These are phyloP conservation scores for Colletotrichum eleusines DNA, from an alignment of 2,329 filamentous ascomycete species.

Conservation along the genomic window DNA sequence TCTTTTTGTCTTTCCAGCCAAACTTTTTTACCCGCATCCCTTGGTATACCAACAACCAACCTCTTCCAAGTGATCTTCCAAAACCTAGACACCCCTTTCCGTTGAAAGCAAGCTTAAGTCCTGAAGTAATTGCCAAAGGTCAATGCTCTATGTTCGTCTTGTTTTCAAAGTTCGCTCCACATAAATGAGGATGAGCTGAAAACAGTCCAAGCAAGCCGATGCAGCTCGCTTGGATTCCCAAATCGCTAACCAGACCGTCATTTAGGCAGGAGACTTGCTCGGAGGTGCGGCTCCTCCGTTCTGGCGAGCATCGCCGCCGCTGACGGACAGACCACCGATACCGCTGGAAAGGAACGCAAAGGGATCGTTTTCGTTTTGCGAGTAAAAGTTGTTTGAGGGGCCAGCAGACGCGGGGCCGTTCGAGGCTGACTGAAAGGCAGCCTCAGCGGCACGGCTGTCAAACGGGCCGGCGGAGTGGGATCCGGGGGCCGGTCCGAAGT, in stretches of 20 bases:
- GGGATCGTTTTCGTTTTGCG: constrained; percentile 76
- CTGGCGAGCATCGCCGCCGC: constrained; percentile 72
- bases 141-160: constrained; percentile 60
- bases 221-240: constrained; percentile 45
- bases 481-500: constrained; percentile 80
- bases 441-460: constrained; percentile 92
- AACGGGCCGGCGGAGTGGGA: constrained; percentile 89
- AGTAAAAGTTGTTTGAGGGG: constrained; percentile 78
- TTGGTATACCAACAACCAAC: constrained; percentile 46
- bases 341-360: constrained; percentile 84
- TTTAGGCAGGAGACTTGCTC: constrained; percentile 71
- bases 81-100: constrained; percentile 54
- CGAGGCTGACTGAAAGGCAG: constrained; percentile 90
- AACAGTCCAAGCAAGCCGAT: constrained; percentile 47
- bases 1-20: constrained; percentile 58
- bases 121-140: constrained; percentile 58
- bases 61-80: constrained; percentile 57
- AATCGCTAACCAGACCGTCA: constrained; percentile 29
- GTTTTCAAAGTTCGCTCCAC: constrained; percentile 55
- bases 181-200: constrained; percentile 45
- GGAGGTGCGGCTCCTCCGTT: constrained; percentile 69
- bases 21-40: constrained; percentile 52
- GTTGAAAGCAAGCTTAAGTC: constrained; percentile 56
- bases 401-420: constrained; percentile 84
- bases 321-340: constrained; percentile 79